These are phyloP conservation scores for Haematococcus sp. DNA, from an alignment of 139 green algal genomes.

Conservation along the genomic window DNA sequence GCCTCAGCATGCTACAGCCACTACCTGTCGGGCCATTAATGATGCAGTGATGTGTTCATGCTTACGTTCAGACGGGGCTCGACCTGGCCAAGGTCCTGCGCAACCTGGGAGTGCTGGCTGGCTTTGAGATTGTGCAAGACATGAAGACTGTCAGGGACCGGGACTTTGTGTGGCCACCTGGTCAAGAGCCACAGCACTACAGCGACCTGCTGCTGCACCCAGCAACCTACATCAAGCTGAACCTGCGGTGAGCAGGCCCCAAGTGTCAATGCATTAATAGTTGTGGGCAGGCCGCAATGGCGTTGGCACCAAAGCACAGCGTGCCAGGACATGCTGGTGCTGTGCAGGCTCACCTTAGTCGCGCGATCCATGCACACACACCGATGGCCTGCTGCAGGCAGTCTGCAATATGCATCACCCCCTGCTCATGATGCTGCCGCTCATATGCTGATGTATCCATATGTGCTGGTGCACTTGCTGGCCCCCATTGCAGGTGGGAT, in stretches of 20 bases:
- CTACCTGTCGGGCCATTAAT: no score
- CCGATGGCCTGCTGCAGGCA: no score
- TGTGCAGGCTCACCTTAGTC: no score
- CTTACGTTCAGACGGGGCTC: not conserved
- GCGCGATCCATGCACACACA: no score
- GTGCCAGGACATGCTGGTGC: no score
- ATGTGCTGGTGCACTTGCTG: not conserved
- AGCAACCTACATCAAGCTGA: conserved; percentile 14
- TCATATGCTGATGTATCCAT: not conserved
- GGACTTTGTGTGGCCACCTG: conserved; percentile 12
- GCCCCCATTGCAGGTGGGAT: conserved; percentile 3
- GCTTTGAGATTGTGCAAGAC: conserved; percentile 21
- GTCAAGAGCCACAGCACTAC: conserved; percentile 15
- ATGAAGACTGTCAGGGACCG: not conserved
- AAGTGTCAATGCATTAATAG: no score
- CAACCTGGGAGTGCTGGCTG: conserved; percentile 30
- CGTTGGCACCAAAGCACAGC: no score
- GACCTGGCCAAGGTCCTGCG: conserved; percentile 28
- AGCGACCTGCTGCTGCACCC: conserved; percentile 18
- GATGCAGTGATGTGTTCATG: not conserved
- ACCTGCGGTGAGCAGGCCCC: conserved; percentile 14
- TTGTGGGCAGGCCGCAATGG: no score
- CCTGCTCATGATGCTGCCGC: not conserved
- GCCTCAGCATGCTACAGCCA: no score
- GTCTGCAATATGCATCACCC: no score